Evolutionary conservation across 177 flowering plant genomes (phyloP).

Genomic region (Vitis hybrid): DNA sequence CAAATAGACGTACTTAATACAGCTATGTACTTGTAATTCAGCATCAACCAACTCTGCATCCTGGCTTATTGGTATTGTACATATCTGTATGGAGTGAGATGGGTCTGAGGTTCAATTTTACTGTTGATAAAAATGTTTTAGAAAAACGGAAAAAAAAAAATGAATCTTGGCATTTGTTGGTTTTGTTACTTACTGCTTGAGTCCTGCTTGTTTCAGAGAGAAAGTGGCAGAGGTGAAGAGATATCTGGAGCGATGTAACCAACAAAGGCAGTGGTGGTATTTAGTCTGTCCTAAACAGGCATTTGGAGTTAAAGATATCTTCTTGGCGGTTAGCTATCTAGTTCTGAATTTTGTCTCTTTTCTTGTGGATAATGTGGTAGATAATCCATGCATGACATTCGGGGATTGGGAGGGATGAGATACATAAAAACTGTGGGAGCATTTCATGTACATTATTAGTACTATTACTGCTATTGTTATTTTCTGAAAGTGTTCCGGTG

Average conservation of each 20-base stretch:
- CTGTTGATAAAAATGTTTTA: too few relatives aligned
- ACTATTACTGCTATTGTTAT: conserved; percentile 1
- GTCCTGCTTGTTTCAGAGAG: conserved; percentile 45
- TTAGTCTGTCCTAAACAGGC: not conserved
- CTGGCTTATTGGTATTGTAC: too few relatives aligned
- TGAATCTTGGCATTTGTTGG: not conserved
- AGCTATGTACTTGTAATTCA: too few relatives aligned
- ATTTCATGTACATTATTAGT: conserved; percentile 20
- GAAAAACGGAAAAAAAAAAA: too few relatives aligned
- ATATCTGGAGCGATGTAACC: not conserved
- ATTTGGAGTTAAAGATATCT: conserved; percentile 5
- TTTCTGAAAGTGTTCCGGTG: not conserved
- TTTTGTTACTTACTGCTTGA: not conserved
- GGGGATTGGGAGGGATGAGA: not conserved
- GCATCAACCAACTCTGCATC: too few relatives aligned
- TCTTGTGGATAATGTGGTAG: not conserved
- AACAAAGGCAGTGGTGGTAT: not conserved
- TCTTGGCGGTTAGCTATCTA: not conserved
- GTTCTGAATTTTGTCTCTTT: not conserved
- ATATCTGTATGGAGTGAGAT: too few relatives aligned
- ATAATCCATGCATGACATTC: not conserved
- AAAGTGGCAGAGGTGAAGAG: conserved; percentile 58
- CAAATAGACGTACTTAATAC: too few relatives aligned
- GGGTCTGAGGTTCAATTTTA: too few relatives aligned
- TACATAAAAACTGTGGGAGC: conserved; percentile 1